Evolutionary conservation across 805 yeast genomes (phyloP), one percentile per base, ranked within the genome.

Genomic region (Metschnikowia lunata): DNA sequence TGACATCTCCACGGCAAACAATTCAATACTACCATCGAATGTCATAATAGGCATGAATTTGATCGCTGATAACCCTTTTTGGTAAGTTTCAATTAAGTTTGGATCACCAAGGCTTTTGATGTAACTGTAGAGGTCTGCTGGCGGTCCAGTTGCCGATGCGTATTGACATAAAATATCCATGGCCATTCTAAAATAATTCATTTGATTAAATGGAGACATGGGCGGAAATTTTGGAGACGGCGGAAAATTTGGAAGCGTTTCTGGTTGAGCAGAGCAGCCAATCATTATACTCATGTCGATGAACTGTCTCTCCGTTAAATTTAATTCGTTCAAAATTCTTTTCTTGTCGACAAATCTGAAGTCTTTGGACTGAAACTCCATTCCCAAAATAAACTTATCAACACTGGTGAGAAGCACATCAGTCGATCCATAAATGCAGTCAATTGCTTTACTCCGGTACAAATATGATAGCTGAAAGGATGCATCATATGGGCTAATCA

Each of bases 401-500:
- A 85, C 74, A 13, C 68, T 62, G 23, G 77, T 75, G 59, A 91
- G 67, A 36, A 90, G 66, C 32, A 82, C 73, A 55, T 93, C 98
- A 1, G 89, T 83, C 7, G 96, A 83, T 0, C 96, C 96, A 63
- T 81, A 86, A 31, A 90, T 79, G 6, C 85, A 81, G 61, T 90
- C 89, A 40, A 91, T 76, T 37, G 71, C 65, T 0, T 69, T 72
- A 39, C 69, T 70, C 36, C 75, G 75, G 49, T 75, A 73, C 55
- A 91, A 66, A 56, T 88, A 88, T 7, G 85, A 79, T 55, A 93
- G 71, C 63, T 91, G 97, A 34, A 82, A 76, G 66, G 88, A 81
- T 0, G 97, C 80, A 36, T 81, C 74, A 58, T 81, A 89, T 6
- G 98, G 98, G 30, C 96, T 85, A 10, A 89, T 78, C 45, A 88